A percentile compares a stretch with the other conserved stretches of the same genome.
phyloP scores from a whole-genome alignment of 2,329 filamentous ascomycete genomes.

The Hypoxylon sp. region DNA sequence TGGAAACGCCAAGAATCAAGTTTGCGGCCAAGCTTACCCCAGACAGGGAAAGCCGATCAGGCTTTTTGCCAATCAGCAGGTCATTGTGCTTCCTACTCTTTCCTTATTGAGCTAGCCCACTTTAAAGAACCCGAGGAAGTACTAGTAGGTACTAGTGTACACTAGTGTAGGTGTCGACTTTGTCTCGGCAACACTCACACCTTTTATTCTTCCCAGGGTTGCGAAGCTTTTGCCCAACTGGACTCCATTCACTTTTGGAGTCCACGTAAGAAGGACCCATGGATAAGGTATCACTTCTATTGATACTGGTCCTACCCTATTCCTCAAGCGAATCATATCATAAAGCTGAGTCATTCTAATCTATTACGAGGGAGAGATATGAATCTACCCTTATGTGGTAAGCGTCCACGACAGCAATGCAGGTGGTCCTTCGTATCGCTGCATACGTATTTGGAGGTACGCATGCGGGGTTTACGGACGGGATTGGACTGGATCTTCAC shows the following conservation, averaged over 20 bases:
- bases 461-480: constrained; percentile 37
- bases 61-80: constrained; percentile 31
- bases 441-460: constrained; percentile 21
- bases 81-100: constrained; percentile 23
- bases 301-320: constrained; percentile 13
- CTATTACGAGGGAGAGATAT: constrained; percentile 28
- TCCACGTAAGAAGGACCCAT: constrained; percentile 10
- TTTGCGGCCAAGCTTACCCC: constrained; percentile 27
- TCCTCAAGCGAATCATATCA: constrained; percentile 10
- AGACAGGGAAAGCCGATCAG: constrained; percentile 28
- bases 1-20: constrained; percentile 36
- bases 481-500: constrained; percentile 32
- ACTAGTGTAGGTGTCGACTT: constrained; percentile 3
- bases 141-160: no score
- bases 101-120: constrained; percentile 35
- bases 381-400: constrained; percentile 19
- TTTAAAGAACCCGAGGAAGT: constrained; percentile 16
- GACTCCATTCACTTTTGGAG: constrained; percentile 8
- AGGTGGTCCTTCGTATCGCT: constrained; percentile 35
- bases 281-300: constrained; percentile 12
- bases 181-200: constrained; percentile 19
- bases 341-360: constrained; percentile 13
- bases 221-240: constrained; percentile 8
- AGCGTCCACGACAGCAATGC: constrained; percentile 37
- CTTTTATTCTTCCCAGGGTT: constrained; percentile 2